Evolutionary conservation across 306 rosid species (phyloP).

Genomic region (Rubus idaeus): DNA sequence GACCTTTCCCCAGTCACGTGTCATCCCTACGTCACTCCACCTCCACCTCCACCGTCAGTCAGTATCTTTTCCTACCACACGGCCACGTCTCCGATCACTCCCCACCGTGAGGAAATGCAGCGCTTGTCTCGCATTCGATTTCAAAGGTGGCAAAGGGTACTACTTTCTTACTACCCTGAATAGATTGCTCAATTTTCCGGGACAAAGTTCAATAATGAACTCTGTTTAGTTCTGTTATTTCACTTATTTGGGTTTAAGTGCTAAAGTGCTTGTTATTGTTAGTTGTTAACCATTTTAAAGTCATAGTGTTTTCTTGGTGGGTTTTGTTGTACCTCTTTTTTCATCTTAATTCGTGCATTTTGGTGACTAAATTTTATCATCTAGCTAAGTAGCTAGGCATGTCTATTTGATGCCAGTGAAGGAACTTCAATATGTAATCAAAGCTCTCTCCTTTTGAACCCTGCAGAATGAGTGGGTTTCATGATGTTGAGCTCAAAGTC

Average conservation of each 20-base stretch:
- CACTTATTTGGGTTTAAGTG: background rate
- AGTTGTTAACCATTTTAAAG: background rate
- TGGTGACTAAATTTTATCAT: too few relatives aligned
- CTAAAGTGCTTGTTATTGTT: too few relatives aligned
- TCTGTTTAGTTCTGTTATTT: background rate
- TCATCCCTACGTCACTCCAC: constrained; percentile 25
- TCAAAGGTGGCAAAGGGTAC: constrained; percentile 61
- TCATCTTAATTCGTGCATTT: too few relatives aligned
- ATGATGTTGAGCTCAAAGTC: constrained; percentile 69
- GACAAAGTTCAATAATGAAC: background rate
- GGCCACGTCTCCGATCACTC: constrained; percentile 37
- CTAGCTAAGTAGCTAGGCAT: too few relatives aligned
- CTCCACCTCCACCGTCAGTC: constrained; percentile 24
- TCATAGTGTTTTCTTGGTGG: background rate
- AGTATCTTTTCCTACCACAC: constrained; percentile 21
- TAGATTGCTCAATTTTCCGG: background rate
- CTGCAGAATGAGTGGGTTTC: constrained; percentile 70
- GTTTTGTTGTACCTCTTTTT: too few relatives aligned
- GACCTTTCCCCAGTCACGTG: constrained; percentile 25
- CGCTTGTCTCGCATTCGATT: constrained; percentile 32
- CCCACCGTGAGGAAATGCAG: constrained; percentile 27
- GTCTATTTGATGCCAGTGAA: background rate
- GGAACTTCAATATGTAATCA: background rate
- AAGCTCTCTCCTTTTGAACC: constrained; percentile 14
- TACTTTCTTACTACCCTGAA: background rate